These are phyloP conservation scores for Erysimum cheiri DNA, from an alignment of 441 rosid genomes.

Conservation along the genomic window DNA sequence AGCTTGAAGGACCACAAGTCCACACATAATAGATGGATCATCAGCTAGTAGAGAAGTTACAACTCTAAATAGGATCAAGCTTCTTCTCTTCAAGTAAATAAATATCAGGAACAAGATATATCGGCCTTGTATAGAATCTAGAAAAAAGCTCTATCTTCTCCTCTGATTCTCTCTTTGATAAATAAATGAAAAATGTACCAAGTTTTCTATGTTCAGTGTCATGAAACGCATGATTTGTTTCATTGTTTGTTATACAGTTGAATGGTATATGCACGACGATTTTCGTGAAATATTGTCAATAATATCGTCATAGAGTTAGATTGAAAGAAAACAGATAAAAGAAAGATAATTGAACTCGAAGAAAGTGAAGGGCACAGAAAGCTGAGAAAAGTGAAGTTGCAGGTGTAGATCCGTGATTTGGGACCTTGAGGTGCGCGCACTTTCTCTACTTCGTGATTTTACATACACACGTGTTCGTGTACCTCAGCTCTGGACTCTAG, in stretches of 20 bases:
- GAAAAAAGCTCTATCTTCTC: slow-evolving; percentile 13
- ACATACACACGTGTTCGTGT: slow-evolving; percentile 24
- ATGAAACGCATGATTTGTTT: background rate
- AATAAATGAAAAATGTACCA: slow-evolving; percentile 17
- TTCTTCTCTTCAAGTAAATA: slow-evolving; percentile 31
- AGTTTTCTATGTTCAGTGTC: slow-evolving; percentile 2
- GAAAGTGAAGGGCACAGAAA: slow-evolving; percentile 13
- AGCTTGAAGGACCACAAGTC: slow-evolving; percentile 35
- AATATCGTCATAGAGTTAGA: too few species aligned
- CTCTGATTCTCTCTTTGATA: background rate
- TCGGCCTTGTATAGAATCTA: slow-evolving; percentile 32
- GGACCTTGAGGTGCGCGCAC: slow-evolving; percentile 29
- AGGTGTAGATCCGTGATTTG: slow-evolving; percentile 42
- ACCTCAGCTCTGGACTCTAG: background rate
- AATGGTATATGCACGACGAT: background rate
- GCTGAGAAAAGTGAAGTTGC: slow-evolving; percentile 28
- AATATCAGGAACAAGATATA: slow-evolving; percentile 21
- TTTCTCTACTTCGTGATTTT: background rate
- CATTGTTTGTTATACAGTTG: background rate
- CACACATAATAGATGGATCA: slow-evolving; percentile 19
- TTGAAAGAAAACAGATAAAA: background rate
- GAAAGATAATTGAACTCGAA: background rate
- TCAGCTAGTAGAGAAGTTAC: slow-evolving; percentile 29
- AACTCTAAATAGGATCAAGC: slow-evolving; percentile 7
- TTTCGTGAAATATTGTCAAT: background rate